Evolutionary conservation across 805 yeast genomes (phyloP).

Genomic region (Candida fluviatilis): DNA sequence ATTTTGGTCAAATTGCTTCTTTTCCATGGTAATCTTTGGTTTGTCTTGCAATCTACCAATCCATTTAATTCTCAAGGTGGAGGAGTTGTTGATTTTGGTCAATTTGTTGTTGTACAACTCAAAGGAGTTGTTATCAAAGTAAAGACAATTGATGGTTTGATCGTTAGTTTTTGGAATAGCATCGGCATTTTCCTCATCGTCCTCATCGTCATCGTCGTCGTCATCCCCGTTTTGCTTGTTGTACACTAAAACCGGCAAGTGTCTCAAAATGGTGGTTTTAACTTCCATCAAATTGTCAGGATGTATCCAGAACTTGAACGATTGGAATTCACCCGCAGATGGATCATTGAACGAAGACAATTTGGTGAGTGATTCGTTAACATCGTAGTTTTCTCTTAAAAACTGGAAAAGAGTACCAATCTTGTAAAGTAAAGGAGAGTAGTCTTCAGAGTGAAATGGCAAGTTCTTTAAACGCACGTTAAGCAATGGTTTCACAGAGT

Average conservation of each 20-base stretch:
- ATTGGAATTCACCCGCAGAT: conserved; percentile 43
- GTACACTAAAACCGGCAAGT: conserved; percentile 86
- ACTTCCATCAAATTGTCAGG: conserved; percentile 94
- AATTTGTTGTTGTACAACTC: conserved; percentile 84
- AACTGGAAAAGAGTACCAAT: conserved; percentile 77
- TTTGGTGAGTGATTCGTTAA: conserved; percentile 45
- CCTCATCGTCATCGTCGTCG: conserved; percentile 46
- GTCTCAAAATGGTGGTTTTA: conserved; percentile 90
- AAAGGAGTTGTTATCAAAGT: conserved; percentile 80
- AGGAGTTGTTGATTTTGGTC: conserved; percentile 61
- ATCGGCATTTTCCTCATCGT: conserved; percentile 46
- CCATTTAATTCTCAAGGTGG: conserved; percentile 87
- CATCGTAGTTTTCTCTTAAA: conserved; percentile 66
- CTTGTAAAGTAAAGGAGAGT: conserved; percentile 84
- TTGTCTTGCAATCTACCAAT: conserved; percentile 74
- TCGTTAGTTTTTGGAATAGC: conserved; percentile 24
- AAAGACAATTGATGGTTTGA: conserved; percentile 80
- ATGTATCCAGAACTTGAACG: conserved; percentile 92
- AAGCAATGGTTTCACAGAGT: conserved; percentile 85
- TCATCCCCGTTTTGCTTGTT: conserved; percentile 34
- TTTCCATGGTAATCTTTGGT: conserved; percentile 78
- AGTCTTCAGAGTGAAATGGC: conserved; percentile 93
- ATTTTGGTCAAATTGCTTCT: conserved; percentile 61
- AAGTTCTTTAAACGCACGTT: conserved; percentile 82
- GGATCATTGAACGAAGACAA: conserved; percentile 45